Base-by-base conservation (phyloP, 108 stramenopile genomes). In the Cyclotella sp. region DNA sequence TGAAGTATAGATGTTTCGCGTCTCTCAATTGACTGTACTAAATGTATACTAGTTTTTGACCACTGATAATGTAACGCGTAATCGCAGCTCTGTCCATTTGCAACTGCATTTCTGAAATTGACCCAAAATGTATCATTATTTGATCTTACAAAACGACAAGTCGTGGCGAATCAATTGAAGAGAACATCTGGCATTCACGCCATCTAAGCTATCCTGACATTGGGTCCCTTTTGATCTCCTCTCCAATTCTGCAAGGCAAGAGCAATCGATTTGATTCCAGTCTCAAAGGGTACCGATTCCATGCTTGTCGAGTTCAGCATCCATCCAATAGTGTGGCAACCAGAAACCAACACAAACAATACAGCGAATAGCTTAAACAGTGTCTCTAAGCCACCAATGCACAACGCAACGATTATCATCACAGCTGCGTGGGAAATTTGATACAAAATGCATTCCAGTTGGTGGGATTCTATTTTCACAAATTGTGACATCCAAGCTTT, bases 201-300 rank as follows among this genome's bases (percentile, higher is more conserved):
- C 34, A 34, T 34, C 34, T 34, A 34, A 5, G 34, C 34, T 34
- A 34, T 34, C 34, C 6, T 34, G 34, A 6, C 4, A 34, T 34
- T 34, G 34, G 34, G 6, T 34, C 51, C 51, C 21, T 18, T 70
- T 16, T 19, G 52, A 14, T 51, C 53, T 46, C 49, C 51, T 34
- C 24, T 75, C 41, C 51, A 63, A 21, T 14, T 65, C 18, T 55
- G 13, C 0, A 75, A 27, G 26, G 27, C 11, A 28, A 44, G n/a
- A 9, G 64, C 70, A 16, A 78, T 51, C 3, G 77, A 43, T 60
- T 86, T 86, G 11, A 86, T 83, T 58, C 85, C 82, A 18, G 85
- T 86, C 42, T 86, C 85, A 52, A 86, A 86, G 13, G 85, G 85
- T 6, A 86, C 78, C 40, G 57, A 62, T 58, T 86, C 85, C 85